A percentile compares a stretch with the other conserved stretches of the same genome.
Conservation (phyloP, 495 filamentous ascomycete genomes). For the Parachaetomium inaequale region DNA sequence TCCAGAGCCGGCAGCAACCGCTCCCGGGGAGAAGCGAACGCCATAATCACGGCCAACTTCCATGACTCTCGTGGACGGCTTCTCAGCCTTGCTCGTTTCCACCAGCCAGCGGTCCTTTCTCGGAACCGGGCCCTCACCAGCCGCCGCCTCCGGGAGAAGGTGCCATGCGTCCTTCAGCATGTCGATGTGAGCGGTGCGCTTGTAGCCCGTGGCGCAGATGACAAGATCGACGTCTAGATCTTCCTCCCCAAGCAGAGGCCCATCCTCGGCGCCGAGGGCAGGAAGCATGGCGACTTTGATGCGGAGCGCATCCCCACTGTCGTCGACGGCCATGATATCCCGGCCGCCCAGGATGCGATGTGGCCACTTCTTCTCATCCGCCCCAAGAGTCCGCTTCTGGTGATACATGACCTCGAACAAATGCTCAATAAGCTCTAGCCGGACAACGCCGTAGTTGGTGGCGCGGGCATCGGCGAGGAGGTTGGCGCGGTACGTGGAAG, state of each 20-base stretch:
- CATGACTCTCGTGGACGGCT: constrained; percentile 25
- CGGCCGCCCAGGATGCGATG: constrained; percentile 70
- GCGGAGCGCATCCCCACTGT: constrained; percentile 37
- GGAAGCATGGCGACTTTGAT: constrained; percentile 43
- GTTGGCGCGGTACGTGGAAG: constrained; percentile 56
- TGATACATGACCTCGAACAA: constrained; percentile 82
- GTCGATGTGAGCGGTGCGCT: constrained; percentile 70
- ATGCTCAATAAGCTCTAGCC: constrained; percentile 78
- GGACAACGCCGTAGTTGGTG: constrained; percentile 94
- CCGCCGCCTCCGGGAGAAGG: constrained; percentile 53
- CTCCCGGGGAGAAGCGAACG: constrained; percentile 60
- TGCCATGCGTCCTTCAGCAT: constrained; percentile 62
- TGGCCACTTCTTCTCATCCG: constrained; percentile 69
- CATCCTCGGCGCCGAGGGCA: constrained; percentile 33
- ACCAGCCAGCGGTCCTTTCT: constrained; percentile 32
- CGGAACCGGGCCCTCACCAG: neutral
- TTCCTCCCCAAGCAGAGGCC: constrained; percentile 42
- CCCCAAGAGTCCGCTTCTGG: constrained; percentile 65
- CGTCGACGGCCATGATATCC: constrained; percentile 56
- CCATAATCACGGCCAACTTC: constrained; percentile 63
- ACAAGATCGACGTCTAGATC: constrained; percentile 71
- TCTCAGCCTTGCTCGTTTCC: constrained; percentile 24
- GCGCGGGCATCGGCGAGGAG: constrained; percentile 62
- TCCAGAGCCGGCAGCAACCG: constrained; percentile 64
- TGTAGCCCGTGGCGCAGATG: constrained; percentile 86